Evolutionary conservation across 495 filamentous ascomycete species (phyloP).

Genomic region (Amorphotheca resinae): DNA sequence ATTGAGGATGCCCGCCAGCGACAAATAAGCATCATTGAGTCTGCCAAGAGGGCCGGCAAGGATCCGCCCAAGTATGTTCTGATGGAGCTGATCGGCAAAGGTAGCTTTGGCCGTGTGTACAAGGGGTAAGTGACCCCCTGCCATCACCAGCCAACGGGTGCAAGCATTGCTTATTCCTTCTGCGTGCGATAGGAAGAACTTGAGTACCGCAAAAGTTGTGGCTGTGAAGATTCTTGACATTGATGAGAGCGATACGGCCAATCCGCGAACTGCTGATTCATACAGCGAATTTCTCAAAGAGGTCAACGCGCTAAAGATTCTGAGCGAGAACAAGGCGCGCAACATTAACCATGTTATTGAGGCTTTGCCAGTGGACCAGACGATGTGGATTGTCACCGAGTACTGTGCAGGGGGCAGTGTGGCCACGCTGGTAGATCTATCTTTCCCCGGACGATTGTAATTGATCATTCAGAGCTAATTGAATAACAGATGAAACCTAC

Average conservation of each 20-base stretch:
- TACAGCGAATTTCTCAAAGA: slow-evolving; percentile 82
- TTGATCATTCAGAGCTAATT: not conserved
- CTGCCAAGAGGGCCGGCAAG: slow-evolving; percentile 34
- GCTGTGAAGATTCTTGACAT: slow-evolving; percentile 94
- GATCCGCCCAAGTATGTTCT: slow-evolving; percentile 54
- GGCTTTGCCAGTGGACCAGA: slow-evolving; percentile 69
- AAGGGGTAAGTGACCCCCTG: slow-evolving; percentile 43
- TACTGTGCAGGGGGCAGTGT: slow-evolving; percentile 93
- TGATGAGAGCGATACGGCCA: slow-evolving; percentile 65
- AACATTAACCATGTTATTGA: slow-evolving; percentile 89
- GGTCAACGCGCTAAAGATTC: slow-evolving; percentile 69
- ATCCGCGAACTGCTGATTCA: slow-evolving; percentile 62
- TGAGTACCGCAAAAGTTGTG: slow-evolving; percentile 49
- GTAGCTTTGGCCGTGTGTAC: slow-evolving; percentile 86
- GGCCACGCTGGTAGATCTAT: slow-evolving; percentile 53
- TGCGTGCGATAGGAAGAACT: slow-evolving; percentile 31
- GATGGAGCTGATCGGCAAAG: slow-evolving; percentile 85
- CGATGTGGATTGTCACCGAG: slow-evolving; percentile 92
- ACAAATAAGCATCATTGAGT: slow-evolving; percentile 36
- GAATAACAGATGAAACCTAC: slow-evolving; percentile 36
- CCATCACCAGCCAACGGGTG: not conserved
- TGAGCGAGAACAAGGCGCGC: slow-evolving; percentile 70
- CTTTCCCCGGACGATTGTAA: not conserved
- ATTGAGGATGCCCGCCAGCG: slow-evolving; percentile 42
- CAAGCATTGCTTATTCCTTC: slow-evolving; percentile 3